Evolutionary conservation across 2,329 filamentous ascomycete species (phyloP), one percentile per base, ranked within the genome.

Genomic region (Cytospora schulzeri): DNA sequence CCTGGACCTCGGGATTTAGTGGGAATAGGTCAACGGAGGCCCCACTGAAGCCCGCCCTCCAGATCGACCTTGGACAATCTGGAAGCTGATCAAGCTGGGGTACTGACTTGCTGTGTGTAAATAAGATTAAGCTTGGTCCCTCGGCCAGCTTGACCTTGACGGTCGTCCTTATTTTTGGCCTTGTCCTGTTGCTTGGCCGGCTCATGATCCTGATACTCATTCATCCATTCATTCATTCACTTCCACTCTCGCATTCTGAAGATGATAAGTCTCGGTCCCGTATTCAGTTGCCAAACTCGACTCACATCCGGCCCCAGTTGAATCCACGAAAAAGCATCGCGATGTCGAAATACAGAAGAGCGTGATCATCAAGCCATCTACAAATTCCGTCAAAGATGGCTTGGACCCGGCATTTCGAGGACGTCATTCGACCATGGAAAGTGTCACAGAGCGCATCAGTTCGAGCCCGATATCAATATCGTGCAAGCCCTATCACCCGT

Each of bases 81-180:
- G 31, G 33, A 41, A 41, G 17, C 38, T 7, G 38, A 41, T 41
- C 38, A 41, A 48, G n/a, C 45, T 48, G 45, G 45, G 45, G 45
- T 48, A 48, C 45, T 48, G 45, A 22, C 9, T 48, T 48, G 45
- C 22, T 4, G 45, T 22, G 3, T 14, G 28, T n/a, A 56, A n/a
- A 62, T 62, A 62, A 56, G 56, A n/a, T 45, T 48, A 56, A 54
- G 60, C 60, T 29, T 54, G 38, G 52, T 56, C 52, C 60, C 52
- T 51, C 52, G 38, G 60, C 45, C 60, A 62, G n/a, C 45, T 57
- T 28, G 53, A 52, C 50, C 55, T 58, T 24, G 55, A 63, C n/a
- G 50, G 38, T 50, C 35, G 52, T 50, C 51, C 51, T 61, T 4
- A 24, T 51, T 24, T 12, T 28, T 26, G 33, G 14, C 33, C 33